These are phyloP conservation scores for Aegilops speltoides DNA, from an alignment of 176 grass and related monocot species.

Conservation along the genomic window DNA sequence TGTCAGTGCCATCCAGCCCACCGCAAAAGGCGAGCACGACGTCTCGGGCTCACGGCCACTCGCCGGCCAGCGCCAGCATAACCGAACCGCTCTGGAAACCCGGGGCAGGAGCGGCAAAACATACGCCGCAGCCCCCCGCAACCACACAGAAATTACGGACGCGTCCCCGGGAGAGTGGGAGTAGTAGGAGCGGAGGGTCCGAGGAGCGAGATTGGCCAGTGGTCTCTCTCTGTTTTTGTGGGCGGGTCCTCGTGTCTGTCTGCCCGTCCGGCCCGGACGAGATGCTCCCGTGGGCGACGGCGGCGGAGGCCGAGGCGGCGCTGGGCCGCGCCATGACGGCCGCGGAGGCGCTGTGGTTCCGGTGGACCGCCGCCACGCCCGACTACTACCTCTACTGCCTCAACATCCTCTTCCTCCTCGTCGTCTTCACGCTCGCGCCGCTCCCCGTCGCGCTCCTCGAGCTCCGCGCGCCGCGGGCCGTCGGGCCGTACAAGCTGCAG, in stretches of 20 bases:
- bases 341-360: constrained; percentile 68
- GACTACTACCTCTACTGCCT: constrained; percentile 71
- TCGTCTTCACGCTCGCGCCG: constrained; percentile 70
- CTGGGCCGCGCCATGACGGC: constrained; percentile 61
- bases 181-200: not conserved
- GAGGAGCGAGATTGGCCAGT: not conserved
- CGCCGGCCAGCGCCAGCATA: not conserved
- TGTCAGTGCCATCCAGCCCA: not conserved
- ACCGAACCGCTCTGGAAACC: not conserved
- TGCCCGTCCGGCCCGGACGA: not conserved
- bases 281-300: constrained; percentile 83
- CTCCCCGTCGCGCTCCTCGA: constrained; percentile 86
- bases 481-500: constrained; percentile 81
- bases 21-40: not conserved
- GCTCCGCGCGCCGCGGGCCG: constrained; percentile 47
- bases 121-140: not conserved
- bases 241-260: not conserved
- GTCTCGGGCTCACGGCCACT: not conserved
- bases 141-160: not conserved
- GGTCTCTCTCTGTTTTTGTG: not conserved
- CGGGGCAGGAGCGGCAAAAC: no score
- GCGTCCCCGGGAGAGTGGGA: not conserved
- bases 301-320: constrained; percentile 71
- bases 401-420: constrained; percentile 81
- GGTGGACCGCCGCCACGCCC: constrained; percentile 50